Conservation (phyloP, 805 yeast species). For the Starmerella floris region DNA sequence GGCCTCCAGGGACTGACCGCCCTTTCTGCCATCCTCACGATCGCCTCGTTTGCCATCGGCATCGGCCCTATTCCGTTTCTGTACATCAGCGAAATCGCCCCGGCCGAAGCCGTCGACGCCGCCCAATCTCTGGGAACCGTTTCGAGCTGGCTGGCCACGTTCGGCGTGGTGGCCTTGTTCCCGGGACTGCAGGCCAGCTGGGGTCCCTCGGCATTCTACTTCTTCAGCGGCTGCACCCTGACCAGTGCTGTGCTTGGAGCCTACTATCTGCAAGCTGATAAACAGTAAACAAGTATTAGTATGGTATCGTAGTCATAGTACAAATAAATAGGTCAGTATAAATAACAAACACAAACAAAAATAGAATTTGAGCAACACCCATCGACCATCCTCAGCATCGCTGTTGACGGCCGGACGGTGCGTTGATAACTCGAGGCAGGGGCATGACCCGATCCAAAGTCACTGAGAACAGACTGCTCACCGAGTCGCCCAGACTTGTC, state of each 20-base stretch:
- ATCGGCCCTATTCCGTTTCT: conserved; percentile 93
- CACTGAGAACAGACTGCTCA: conserved; percentile 1
- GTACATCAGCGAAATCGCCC: conserved; percentile 78
- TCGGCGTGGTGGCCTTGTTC: conserved; percentile 57
- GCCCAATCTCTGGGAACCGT: conserved; percentile 92
- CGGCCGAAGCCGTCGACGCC: conserved; percentile 58
- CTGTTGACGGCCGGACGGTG: background rate
- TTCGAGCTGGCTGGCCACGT: conserved; percentile 84
- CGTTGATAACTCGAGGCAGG: conserved; percentile 1
- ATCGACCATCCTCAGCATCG: background rate
- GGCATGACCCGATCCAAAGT: conserved; percentile 12
- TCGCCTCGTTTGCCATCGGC: conserved; percentile 79
- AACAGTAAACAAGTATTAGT: background rate
- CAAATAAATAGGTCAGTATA: background rate
- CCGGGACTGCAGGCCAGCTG: conserved; percentile 52
- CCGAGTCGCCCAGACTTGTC: conserved; percentile 5
- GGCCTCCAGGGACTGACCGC: conserved; percentile 41
- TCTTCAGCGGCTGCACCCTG: conserved; percentile 40
- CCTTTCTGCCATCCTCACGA: conserved; percentile 54
- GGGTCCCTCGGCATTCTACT: conserved; percentile 67
- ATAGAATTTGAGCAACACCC: background rate
- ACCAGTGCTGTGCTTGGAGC: conserved; percentile 32
- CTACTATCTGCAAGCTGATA: conserved; percentile 3
- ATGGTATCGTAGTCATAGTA: background rate
- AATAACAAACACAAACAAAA: background rate